Base-by-base conservation (phyloP, 345 rosid genomes). In the Linum usitatissimum region DNA sequence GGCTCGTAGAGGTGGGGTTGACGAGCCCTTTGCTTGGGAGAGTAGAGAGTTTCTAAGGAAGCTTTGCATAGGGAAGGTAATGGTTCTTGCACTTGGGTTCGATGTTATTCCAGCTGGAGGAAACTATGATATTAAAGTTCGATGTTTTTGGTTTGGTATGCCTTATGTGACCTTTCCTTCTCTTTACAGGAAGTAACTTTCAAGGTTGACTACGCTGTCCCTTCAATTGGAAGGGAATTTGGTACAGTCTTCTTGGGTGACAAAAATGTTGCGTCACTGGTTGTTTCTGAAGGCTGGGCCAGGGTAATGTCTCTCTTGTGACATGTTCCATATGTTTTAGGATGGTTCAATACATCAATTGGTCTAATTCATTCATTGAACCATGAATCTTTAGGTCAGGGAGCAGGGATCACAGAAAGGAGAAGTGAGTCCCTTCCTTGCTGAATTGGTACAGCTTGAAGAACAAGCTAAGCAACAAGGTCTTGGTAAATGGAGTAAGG, bases 11-110 rank as follows among this genome's bases (percentile, higher is more conserved):
- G 95, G 90, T 71, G 94, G 94, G 56, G 51, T 71, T 58, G 99
- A 94, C 69, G 99, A 94, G 80, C 78, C 90, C 15, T 93, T 90
- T 75, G 99, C 99, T 53, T 93, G 99, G 99, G 87, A 83, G 60
- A 90, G 97, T 80, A 84, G 90, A 65, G 97, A 93, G 68, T 87
- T 64, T 77, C 74, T 93, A 69, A 86, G 99, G 77, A 88, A 88
- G 83, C 89, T 88, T 65, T 90, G 97, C 83, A 82, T 94, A 9
- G 99, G 99, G 61, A 82, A 94, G 99, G 99, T 94, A 59, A 61
- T 61, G 45, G 21, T 6, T 15, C 42, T 64, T 14, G n/a, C 65
- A 30, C 18, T 59, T 23, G 6, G 53, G 70, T 19, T 14, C 17
- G 38, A 58, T 65, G 12, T 65, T 62, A 2, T 63, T 6, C n/a